A percentile compares a stretch with the other conserved stretches of the same genome.
Conservation (phyloP, 768 basidiomycete genomes). For the Russula earlei region DNA sequence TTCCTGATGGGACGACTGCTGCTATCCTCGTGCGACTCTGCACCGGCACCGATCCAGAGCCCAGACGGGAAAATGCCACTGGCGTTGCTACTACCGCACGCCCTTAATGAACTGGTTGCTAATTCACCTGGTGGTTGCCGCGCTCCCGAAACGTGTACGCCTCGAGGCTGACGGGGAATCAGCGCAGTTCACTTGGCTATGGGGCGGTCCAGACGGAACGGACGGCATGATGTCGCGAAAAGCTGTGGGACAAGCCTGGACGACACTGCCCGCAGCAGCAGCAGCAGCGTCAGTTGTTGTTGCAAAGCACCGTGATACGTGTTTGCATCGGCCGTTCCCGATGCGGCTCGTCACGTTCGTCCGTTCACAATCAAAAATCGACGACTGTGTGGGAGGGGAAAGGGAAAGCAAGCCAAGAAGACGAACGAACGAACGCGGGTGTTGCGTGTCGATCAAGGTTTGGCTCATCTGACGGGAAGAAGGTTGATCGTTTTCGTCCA, state of each 20-base stretch:
- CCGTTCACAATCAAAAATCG: too few relatives aligned
- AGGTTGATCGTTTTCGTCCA: background rate
- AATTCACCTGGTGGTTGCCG: slow-evolving; percentile 10
- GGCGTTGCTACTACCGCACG: background rate
- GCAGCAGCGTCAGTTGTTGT: too few relatives aligned
- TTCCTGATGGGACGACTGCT: slow-evolving; percentile 5
- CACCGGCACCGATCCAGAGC: background rate
- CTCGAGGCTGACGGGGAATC: slow-evolving; percentile 9
- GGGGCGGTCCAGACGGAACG: background rate
- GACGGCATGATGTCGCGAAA: background rate
- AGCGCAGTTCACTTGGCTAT: slow-evolving; percentile 4
- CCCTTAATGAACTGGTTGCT: slow-evolving; percentile 7
- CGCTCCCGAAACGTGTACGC: slow-evolving; percentile 14
- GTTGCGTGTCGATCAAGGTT: too few relatives aligned
- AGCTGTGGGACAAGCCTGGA: background rate
- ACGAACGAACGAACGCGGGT: too few relatives aligned
- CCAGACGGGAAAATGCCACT: background rate
- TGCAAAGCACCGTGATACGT: background rate
- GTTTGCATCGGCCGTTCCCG: background rate
- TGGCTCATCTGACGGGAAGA: background rate
- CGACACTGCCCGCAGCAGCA: background rate
- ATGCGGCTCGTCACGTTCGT: too few relatives aligned
- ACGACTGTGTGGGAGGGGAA: too few relatives aligned
- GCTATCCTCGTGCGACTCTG: slow-evolving; percentile 7
- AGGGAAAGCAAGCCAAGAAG: too few relatives aligned